Evolutionary conservation across 805 yeast genomes (phyloP), one percentile per base, ranked within the genome.

Genomic region (Hanseniaspora mollemarum): DNA sequence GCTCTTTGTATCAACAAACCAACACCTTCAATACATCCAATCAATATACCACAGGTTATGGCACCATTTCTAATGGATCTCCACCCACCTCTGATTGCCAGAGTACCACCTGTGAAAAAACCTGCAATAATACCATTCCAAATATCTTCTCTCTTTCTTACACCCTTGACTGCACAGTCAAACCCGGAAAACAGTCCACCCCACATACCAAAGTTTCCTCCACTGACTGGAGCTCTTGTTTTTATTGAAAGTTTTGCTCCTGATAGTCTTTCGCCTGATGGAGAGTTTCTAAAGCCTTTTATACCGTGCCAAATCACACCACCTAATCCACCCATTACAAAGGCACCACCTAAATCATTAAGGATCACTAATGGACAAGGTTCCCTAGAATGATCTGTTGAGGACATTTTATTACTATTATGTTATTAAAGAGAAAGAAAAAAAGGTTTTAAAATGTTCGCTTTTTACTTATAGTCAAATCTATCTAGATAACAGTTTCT

Each of bases 171-270:
- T 15, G 88, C 77, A 74, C 98, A 92, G 69, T 92, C 98, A 64
- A 81, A 92, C 13, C 94, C 83, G 31, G 96, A 87, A 65, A 92
- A 92, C 60, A 92, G 72, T 54, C 98, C 98, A 74, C 98, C 98
- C 98, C 98, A 92, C 36, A 86, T 95, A 71, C 98, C 98, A 62
- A 92, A 90, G 69, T 92, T 92, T 63, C 98, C 98, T 58, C 98
- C 98, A 51, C 90, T 87, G 45, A 90, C 96, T 36, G 99, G 99
- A 2, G 96, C 97, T 67, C 98, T 78, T 48, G 96, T 86, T 65
- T 87, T 87, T 59, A 92, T 83, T 36, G 97, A 96, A 38, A 85
- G 73, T 51, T 90, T 64, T 19, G 95, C 85, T 52, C 98, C 97
- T 54, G 77, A 68, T 61, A 94, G 75, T 71, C 98, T 80, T 70